These are phyloP conservation scores for Salix brachista DNA, from an alignment of 345 rosid species.

Conservation along the genomic window DNA sequence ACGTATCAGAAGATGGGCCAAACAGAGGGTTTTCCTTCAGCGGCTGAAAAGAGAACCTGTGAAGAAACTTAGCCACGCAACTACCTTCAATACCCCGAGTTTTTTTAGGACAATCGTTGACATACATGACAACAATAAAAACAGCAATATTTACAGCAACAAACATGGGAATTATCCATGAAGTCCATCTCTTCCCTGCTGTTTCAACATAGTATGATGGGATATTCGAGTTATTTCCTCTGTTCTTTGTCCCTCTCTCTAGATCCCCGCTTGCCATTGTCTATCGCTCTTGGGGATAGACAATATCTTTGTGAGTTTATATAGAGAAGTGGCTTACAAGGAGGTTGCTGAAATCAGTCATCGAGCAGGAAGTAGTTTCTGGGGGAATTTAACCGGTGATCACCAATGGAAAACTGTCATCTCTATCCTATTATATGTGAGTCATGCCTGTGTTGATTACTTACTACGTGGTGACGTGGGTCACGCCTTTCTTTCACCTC, in stretches of 20 bases:
- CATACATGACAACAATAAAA: constrained; percentile 67
- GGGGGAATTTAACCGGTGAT: neutral
- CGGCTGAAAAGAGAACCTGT: constrained; percentile 84
- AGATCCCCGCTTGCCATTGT: constrained; percentile 59
- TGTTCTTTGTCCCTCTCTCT: constrained; percentile 49
- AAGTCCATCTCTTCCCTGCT: constrained; percentile 63
- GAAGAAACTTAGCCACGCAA: constrained; percentile 73
- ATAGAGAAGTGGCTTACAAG: constrained; percentile 16
- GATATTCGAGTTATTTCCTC: constrained; percentile 21
- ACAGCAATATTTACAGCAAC: constrained; percentile 69
- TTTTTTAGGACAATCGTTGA: constrained; percentile 82
- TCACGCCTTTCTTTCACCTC: no score
- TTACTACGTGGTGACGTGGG: no score
- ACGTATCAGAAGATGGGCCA: constrained; percentile 90
- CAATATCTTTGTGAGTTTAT: neutral
- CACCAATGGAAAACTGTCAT: neutral
- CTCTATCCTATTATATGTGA: neutral
- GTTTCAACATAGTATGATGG: constrained; percentile 35
- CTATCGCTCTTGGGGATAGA: neutral
- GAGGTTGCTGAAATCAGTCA: neutral
- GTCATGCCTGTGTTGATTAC: neutral
- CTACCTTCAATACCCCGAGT: constrained; percentile 29
- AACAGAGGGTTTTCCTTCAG: constrained; percentile 83
- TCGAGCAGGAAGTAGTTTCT: no score
- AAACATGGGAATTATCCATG: constrained; percentile 83